Percentiles rank a stretch among this genome's conserved stretches.
These are phyloP conservation scores for Camellia lanceoleosa DNA, from an alignment of 148 eudicot genomes.

Conservation along the genomic window DNA sequence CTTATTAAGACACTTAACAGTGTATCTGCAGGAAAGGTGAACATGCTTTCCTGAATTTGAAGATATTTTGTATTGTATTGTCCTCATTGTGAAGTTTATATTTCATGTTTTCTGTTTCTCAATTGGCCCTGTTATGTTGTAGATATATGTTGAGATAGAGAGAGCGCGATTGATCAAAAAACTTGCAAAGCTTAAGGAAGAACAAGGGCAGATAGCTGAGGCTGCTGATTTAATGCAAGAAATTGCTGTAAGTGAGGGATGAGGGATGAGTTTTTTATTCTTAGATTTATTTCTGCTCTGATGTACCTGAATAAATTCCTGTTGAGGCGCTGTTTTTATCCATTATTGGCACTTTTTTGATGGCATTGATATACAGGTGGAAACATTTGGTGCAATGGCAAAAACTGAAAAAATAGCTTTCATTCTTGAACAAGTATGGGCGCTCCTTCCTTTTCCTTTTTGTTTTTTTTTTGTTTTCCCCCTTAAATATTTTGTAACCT, in stretches of 20 bases:
- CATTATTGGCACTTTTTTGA: background rate
- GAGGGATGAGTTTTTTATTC: background rate
- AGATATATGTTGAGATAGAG: slow-evolving; percentile 96
- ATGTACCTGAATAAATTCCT: background rate
- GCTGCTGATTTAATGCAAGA: slow-evolving; percentile 99
- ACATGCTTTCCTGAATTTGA: background rate
- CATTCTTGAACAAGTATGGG: slow-evolving; percentile 89
- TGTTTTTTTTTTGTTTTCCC: background rate
- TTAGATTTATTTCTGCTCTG: background rate
- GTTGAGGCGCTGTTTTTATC: background rate
- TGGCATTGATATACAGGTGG: slow-evolving; percentile 54
- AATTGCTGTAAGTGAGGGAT: slow-evolving; percentile 65
- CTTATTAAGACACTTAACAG: slow-evolving; percentile 85
- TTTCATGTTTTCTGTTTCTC: slow-evolving; percentile 2
- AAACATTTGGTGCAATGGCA: slow-evolving; percentile 97
- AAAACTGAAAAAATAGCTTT: slow-evolving; percentile 94
- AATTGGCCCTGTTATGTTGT: background rate
- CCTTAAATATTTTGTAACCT: background rate
- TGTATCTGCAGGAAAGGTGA: slow-evolving; percentile 95
- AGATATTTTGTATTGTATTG: background rate
- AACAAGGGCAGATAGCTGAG: slow-evolving; percentile 80
- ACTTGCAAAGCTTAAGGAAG: slow-evolving; percentile 94
- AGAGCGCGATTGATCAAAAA: slow-evolving; percentile 77
- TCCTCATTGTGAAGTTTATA: background rate
- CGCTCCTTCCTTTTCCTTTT: background rate